Base-by-base conservation (phyloP, 1,139 yeast species). In the Eremothecium cymbalariae region DNA sequence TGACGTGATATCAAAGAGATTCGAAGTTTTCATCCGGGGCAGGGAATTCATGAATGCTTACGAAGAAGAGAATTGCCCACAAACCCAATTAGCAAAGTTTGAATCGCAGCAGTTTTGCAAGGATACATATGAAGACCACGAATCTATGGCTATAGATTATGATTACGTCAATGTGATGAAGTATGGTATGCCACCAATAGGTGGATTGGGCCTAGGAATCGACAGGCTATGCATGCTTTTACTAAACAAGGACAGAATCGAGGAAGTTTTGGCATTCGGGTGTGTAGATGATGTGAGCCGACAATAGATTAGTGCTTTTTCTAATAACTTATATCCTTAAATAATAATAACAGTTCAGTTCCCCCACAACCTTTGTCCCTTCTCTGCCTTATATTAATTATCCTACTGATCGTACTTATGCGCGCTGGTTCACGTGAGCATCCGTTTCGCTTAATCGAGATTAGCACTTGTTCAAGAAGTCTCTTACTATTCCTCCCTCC, bases 181-280 rank as follows among this genome's bases (percentile, higher is more conserved):
- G 51, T 83, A 80, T 69, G 97, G 95, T 1, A 69, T 93, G 58
- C 96, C 98, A 3, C 98, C 98, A 0, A 88, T 96, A 2, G 97
- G 95, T 1, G 99, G 99, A 0, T 84, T 95, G 85, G 99, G 98
- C 0, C 64, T 94, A 43, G 99, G 99, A 0, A 68, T 93, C 16
- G 99, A 93, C 53, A 60, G 99, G 34, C 60, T 90, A 23, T 77
- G 80, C 29, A 86, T 90, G 97, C 59, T 84, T 17, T 63, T 88
- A 33, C 69, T 80, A 4, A 77, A 72, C 0, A 62, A 70, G 18
- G 64, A 64, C 8, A 63, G 95, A 18, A 86, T 93, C 15, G 94
- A 82, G 39, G 74, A 77, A 17, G 95, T 88, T 1, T 60, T 90
- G 26, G 65, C 85, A 0, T 90, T 90, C 62, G 98, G 98, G 0